Conservation (phyloP, 257 asterid species). For the Fraxinus quadrangulata region DNA sequence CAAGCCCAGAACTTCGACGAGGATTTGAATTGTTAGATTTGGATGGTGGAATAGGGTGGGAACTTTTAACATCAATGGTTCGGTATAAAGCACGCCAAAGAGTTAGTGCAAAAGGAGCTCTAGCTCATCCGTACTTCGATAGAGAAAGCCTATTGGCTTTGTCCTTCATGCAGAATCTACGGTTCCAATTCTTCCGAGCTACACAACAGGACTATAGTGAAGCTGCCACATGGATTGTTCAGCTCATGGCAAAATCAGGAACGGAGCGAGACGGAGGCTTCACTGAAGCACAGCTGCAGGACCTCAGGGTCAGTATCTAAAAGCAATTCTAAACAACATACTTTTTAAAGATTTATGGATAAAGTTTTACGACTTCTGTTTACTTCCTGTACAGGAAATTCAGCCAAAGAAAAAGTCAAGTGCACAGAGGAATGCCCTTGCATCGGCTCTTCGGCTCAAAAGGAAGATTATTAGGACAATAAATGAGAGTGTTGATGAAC, state of each 20-base stretch:
- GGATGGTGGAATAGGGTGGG: conserved; percentile 95
- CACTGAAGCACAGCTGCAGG: conserved; percentile 93
- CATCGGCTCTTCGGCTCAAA: conserved; percentile 77
- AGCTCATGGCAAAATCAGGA: conserved; percentile 91
- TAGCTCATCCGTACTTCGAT: conserved; percentile 91
- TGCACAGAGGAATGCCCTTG: conserved; percentile 77
- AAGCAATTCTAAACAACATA: too few relatives aligned
- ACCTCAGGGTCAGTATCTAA: conserved; percentile 57
- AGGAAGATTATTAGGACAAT: conserved; percentile 66
- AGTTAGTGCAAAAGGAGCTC: conserved; percentile 79
- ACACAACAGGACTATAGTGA: conserved; percentile 88
- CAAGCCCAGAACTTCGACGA: conserved; percentile 68
- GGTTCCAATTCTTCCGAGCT: conserved; percentile 73
- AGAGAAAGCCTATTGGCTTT: conserved; percentile 81
- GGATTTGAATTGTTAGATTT: conserved; percentile 86
- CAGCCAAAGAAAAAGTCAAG: conserved; percentile 65
- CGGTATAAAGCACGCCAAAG: conserved; percentile 89
- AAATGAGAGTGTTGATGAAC: conserved; percentile 69
- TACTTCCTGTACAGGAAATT: conserved; percentile 54
- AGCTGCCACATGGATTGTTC: conserved; percentile 75
- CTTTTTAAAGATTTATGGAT: not conserved
- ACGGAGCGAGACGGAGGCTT: conserved; percentile 88
- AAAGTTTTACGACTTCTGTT: not conserved
- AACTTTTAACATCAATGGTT: conserved; percentile 83
- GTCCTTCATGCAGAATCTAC: conserved; percentile 83